Evolutionary conservation across 23 red algal species (phyloP), one percentile per base, ranked within the genome.

Genomic region (Gracilaria vermiculophylla): DNA sequence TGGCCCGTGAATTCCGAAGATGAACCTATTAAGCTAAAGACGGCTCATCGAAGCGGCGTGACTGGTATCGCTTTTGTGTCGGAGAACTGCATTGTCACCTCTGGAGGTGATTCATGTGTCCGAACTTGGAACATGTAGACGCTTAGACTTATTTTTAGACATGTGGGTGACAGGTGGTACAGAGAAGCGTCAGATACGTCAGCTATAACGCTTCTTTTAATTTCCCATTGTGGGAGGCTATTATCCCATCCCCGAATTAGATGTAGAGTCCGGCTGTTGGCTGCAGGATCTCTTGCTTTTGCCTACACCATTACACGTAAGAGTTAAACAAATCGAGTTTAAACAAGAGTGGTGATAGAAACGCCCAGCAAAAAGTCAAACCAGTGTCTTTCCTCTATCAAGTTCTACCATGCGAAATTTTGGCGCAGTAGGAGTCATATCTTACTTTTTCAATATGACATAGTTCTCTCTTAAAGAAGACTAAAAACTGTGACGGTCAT

Each of bases 1-100:
- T 81, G 80, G 92, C 55, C 71, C 1, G 82, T 83, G 21, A 60
- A 86, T 32, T 87, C 82, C 5, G 82, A 86, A 28, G 83, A 88
- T 50, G 92, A 94, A 6, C 80, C 80, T 44, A 16, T 82, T 15
- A 85, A 71, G 28, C 43, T 87, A 20, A 87, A 80, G 74, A 74
- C 58, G 17, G 92, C 82, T 16, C 92, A 94, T 69, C 92, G 92
- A 28, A 56, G 64, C 31, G 92, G 92, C 12, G 83, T 94, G 34
- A 87, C 83, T 54, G 81, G 92, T 17, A 72, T 87, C 32, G 92
- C 53, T 0, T 94, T 84, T 58, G 27, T 47, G 13, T 76, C 80
- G 13, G 80, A 62, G 36, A 69, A 69, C 31, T 76, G 67, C 29
- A 76, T 93, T 48, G 81, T 93, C 25, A 80, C 90, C 2, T 80